Percentiles rank a stretch among this genome's conserved stretches.
Evolutionary conservation across 2,329 filamentous ascomycete genomes (phyloP).

Genomic region (Metarhizium rileyi): DNA sequence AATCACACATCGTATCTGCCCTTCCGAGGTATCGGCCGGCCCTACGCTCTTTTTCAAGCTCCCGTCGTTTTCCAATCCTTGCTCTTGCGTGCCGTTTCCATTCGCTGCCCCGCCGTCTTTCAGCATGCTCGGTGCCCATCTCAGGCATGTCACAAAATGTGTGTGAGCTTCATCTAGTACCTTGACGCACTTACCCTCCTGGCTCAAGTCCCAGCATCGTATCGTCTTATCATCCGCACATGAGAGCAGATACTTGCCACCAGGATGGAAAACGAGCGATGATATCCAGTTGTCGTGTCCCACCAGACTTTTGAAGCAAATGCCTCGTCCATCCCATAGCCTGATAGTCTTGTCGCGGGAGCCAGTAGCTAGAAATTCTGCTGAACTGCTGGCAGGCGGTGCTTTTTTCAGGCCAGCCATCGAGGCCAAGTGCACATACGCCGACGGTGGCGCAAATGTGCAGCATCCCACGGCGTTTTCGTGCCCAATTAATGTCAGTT

Average conservation of each 20-base stretch:
- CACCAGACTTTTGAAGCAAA: constrained; percentile 69
- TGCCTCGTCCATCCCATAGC: constrained; percentile 80
- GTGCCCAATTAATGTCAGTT: constrained; percentile 71
- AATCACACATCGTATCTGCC: constrained; percentile 72
- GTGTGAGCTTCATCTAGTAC: constrained; percentile 66
- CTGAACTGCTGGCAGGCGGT: constrained; percentile 61
- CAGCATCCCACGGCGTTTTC: constrained; percentile 82
- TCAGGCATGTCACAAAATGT: constrained; percentile 76
- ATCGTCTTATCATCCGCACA: constrained; percentile 86
- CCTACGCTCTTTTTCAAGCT: constrained; percentile 38
- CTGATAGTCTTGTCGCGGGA: constrained; percentile 85
- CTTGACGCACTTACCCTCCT: constrained; percentile 86
- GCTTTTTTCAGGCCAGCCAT: constrained; percentile 78
- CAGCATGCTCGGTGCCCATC: constrained; percentile 63
- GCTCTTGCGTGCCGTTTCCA: constrained; percentile 7
- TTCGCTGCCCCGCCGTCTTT: constrained; percentile 10
- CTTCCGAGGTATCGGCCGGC: constrained; percentile 29
- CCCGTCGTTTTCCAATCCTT: constrained; percentile 21
- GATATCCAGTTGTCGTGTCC: constrained; percentile 96
- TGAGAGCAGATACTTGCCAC: constrained; percentile 80
- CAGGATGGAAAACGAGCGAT: constrained; percentile 77
- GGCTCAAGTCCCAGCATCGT: constrained; percentile 84
- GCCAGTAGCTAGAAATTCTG: constrained; percentile 84
- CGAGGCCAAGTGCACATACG: constrained; percentile 67
- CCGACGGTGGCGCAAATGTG: constrained; percentile 68